A percentile compares a stretch with the other conserved stretches of the same genome.
Evolutionary conservation across 805 yeast genomes (phyloP).

Genomic region (Candida coleopterorum): DNA sequence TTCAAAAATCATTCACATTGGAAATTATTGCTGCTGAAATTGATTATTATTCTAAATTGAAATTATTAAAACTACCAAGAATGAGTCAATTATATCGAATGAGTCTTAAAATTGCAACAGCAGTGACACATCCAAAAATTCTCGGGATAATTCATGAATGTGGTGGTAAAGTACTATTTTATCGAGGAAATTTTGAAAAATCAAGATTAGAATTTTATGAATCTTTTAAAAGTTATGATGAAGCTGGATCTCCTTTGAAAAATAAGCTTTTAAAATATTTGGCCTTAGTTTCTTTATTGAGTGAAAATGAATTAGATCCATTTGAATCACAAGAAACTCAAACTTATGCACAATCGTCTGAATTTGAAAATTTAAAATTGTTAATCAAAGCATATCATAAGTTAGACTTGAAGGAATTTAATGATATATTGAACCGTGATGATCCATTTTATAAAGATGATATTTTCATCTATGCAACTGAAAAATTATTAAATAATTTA

Average conservation of each 20-base stretch:
- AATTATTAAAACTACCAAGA: conserved; percentile 26
- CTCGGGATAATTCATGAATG: conserved; percentile 74
- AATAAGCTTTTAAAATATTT: conserved; percentile 55
- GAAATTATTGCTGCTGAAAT: conserved; percentile 69
- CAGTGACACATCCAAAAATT: conserved; percentile 72
- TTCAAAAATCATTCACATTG: conserved; percentile 44
- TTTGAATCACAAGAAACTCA: conserved; percentile 70
- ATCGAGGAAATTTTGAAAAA: conserved; percentile 50
- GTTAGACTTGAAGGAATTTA: conserved; percentile 20
- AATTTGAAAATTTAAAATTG: conserved; percentile 22
- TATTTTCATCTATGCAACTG: conserved; percentile 24
- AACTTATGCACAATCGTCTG: conserved; percentile 37
- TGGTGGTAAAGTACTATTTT: conserved; percentile 66
- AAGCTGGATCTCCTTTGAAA: conserved; percentile 44
- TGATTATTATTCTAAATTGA: conserved; percentile 41
- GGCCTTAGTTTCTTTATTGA: conserved; percentile 55
- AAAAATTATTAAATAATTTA: conserved; percentile 24
- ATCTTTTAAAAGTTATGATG: conserved; percentile 41
- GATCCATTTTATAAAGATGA: conserved; percentile 27
- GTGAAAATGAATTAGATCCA: conserved; percentile 64
- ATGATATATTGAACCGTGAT: conserved; percentile 9
- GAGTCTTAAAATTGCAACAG: conserved; percentile 42
- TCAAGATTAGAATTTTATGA: conserved; percentile 62
- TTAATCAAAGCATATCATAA: conserved; percentile 29
- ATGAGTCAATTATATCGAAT: conserved; percentile 47